Evolutionary conservation across 2,329 filamentous ascomycete species (phyloP), one percentile per base, ranked within the genome.

Genomic region (Alternaria incomplexa): DNA sequence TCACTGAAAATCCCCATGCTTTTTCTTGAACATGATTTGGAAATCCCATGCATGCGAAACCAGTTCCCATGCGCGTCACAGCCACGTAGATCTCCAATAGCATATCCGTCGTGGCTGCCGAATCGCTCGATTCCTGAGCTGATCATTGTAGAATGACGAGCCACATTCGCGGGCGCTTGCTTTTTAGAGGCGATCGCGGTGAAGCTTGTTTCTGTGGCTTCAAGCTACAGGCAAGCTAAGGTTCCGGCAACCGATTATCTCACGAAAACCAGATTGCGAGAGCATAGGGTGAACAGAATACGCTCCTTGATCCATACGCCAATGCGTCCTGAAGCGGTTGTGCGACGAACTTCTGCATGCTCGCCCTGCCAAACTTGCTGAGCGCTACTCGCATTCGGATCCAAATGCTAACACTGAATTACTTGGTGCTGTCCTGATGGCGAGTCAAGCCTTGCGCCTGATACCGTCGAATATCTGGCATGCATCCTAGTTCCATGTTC

Each of bases 1-100:
- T 63, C 63, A 65, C 43, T 15, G 7, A 40, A 13, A 13, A 20
- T n/a, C 26, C 17, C 55, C 28, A 40, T 48, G 55, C 32, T 57
- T 57, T 57, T 57, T 22, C 15, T 6, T 51, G 28, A 50, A 17
- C 22, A 15, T 50, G 45, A 22, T 15, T 22, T 32, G 12, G 11
- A 22, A 44, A 54, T 20, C 5, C 15, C 32, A 40, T 40, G 15
- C n/a, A 17, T 40, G 36, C 4, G n/a, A 22, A 26, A 11, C 10
- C 22, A 54, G 8, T 54, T 30, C 22, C 22, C 9, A 15, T 20
- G 23, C 22, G n/a, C 15, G 32, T 20, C 20, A 43, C 15, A 26
- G 12, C 36, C 36, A 28, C 20, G 36, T n/a, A 15, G n/a, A 54
- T 54, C 23, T 54, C 23, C 23, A 28, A 17, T 40, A 1, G 32